These are phyloP conservation scores for Agastache rugosa DNA, from an alignment of 257 asterid species.

Conservation along the genomic window DNA sequence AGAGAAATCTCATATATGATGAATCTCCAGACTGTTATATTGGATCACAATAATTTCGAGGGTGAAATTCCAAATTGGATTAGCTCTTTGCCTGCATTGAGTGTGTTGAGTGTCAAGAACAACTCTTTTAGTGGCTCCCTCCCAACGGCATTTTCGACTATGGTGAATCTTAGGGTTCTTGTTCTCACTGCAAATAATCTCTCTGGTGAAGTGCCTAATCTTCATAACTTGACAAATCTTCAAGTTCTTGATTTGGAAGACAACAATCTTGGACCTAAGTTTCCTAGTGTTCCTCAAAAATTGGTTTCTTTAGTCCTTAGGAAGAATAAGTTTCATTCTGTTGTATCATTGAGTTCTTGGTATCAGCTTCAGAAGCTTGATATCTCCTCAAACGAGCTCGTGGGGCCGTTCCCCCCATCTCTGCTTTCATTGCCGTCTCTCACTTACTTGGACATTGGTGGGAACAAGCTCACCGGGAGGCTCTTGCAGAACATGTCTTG, in stretches of 20 bases:
- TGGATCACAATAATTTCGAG: slow-evolving; percentile 64
- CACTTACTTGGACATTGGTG: slow-evolving; percentile 64
- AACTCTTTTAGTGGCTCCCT: slow-evolving; percentile 65
- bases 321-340: slow-evolving; percentile 65
- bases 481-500: slow-evolving; percentile 67
- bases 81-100: slow-evolving; percentile 48
- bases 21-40: slow-evolving; percentile 66
- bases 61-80: slow-evolving; percentile 71
- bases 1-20: slow-evolving; percentile 54
- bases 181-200: slow-evolving; percentile 60
- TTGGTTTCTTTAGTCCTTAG: slow-evolving; percentile 64
- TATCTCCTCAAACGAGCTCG: slow-evolving; percentile 60
- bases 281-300: slow-evolving; percentile 62
- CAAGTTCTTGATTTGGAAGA: slow-evolving; percentile 74
- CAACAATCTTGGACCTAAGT: slow-evolving; percentile 73
- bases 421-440: slow-evolving; percentile 67
- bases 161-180: slow-evolving; percentile 58
- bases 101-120: slow-evolving; percentile 75
- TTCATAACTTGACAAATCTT: slow-evolving; percentile 60
- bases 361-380: slow-evolving; percentile 69
- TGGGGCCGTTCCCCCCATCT: slow-evolving; percentile 57
- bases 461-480: slow-evolving; percentile 75
- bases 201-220: slow-evolving; percentile 58
- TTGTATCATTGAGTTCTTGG: slow-evolving; percentile 54
- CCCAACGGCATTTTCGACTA: slow-evolving; percentile 51